Percentiles rank a stretch among this genome's conserved stretches.
phyloP scores from a whole-genome alignment of 164 flowering plant species.

The Kingdonia uniflora region DNA sequence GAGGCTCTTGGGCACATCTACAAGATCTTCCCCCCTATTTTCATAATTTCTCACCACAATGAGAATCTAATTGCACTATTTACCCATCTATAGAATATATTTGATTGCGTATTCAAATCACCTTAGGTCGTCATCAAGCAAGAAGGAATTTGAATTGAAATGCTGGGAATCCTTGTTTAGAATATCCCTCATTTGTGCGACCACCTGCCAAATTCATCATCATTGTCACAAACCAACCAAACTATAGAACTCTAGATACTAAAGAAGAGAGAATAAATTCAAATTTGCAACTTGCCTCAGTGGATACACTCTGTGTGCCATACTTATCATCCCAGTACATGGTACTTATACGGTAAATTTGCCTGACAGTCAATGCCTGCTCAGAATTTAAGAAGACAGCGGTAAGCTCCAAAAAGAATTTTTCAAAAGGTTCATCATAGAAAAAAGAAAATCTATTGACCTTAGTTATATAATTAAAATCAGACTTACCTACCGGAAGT shows the following conservation, averaged over 20 bases:
- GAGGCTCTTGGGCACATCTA: no score
- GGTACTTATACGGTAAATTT: conserved; percentile 91
- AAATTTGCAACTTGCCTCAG: conserved; percentile 49
- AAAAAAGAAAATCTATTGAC: not conserved
- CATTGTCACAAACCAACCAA: conserved; percentile 8
- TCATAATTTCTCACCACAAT: not conserved
- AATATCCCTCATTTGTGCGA: conserved; percentile 80
- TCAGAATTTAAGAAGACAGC: conserved; percentile 4
- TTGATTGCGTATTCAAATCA: conserved; percentile 12
- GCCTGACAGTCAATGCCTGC: conserved; percentile 81
- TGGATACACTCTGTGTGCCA: conserved; percentile 92
- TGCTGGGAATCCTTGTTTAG: conserved; percentile 71
- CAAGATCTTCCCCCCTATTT: no score
- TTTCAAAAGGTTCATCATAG: not conserved
- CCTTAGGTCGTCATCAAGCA: conserved; percentile 97
- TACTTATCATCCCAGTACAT: conserved; percentile 99
- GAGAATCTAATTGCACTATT: not conserved
- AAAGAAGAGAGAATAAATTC: not conserved
- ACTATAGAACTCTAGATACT: not conserved
- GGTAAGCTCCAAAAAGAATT: no score
- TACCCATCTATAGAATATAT: not conserved
- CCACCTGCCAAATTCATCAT: conserved; percentile 46
- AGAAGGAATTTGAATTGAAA: conserved; percentile 78
- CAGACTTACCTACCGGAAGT: no score
- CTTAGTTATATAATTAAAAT: no score